Evolutionary conservation across 2,329 filamentous ascomycete genomes (phyloP).

Genomic region (Aspergillus uvarum): DNA sequence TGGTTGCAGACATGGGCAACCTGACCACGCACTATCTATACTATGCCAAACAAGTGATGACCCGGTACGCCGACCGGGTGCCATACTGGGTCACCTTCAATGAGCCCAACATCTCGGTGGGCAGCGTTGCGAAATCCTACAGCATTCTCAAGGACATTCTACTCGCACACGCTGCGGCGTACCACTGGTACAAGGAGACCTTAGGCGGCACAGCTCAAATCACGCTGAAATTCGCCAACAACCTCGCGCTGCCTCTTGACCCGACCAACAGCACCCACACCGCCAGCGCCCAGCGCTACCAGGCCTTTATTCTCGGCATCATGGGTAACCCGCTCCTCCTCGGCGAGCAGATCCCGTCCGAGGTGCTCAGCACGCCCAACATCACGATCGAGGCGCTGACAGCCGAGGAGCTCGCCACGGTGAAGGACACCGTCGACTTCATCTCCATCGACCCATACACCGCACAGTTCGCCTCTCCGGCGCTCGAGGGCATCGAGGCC

Average conservation of each 20-base stretch:
- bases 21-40: conserved; percentile 45
- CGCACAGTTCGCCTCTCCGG: conserved; percentile 53
- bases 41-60: conserved; percentile 41
- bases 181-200: conserved; percentile 43
- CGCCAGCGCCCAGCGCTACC: conserved; percentile 80
- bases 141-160: conserved; percentile 52
- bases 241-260: conserved; percentile 53
- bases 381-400: conserved; percentile 47
- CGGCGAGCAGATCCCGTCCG: conserved; percentile 46
- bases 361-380: conserved; percentile 46
- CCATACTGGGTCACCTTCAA: conserved; percentile 46
- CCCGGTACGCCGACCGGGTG: conserved; percentile 40
- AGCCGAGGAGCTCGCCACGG: conserved; percentile 49
- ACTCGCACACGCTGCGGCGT: conserved; percentile 40
- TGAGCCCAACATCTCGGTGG: conserved; percentile 39
- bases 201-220: conserved; percentile 46
- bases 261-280: conserved; percentile 61
- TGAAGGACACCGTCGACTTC: conserved; percentile 56
- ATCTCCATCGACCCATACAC: conserved; percentile 61
- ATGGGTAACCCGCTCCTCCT: conserved; percentile 48
- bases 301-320: conserved; percentile 63
- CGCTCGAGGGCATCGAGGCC: conserved; percentile 46
- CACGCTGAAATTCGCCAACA: conserved; percentile 49
- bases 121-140: conserved; percentile 31
- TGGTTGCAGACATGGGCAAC: conserved; percentile 24